Conservation (phyloP, 371 early-diverging fungal genomes). For the Mortierella sp. region DNA sequence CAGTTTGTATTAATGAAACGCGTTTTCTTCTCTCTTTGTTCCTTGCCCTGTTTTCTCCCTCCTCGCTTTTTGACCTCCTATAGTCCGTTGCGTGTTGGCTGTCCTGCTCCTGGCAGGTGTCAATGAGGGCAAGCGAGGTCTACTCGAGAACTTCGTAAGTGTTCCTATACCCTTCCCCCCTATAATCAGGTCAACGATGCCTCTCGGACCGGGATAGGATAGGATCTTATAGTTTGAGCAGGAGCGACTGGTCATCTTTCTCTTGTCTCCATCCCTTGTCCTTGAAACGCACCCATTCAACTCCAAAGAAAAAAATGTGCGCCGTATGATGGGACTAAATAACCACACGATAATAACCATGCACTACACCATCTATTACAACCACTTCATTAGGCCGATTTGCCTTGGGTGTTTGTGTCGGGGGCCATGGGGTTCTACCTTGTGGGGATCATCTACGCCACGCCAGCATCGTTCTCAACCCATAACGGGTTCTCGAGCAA, state of each 20-base stretch:
- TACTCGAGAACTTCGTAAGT: conserved; percentile 55
- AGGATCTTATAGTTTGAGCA: not conserved
- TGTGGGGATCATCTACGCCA: conserved; percentile 55
- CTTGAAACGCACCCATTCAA: not conserved
- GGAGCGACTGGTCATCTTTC: not conserved
- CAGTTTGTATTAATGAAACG: conserved; percentile 4
- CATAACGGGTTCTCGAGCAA: conserved; percentile 54
- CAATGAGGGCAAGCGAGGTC: conserved; percentile 45
- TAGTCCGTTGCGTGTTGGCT: conserved; percentile 51
- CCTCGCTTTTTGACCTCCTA: not conserved
- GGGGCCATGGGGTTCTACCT: conserved; percentile 57
- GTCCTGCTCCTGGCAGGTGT: conserved; percentile 49
- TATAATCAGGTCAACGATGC: not conserved
- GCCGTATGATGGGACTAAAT: not conserved
- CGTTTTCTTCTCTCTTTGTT: not conserved
- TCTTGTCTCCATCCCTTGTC: not conserved
- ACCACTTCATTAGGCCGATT: conserved; percentile 31
- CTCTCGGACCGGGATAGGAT: not conserved
- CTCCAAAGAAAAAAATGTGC: not conserved
- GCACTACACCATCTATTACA: not conserved
- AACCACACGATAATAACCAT: not conserved
- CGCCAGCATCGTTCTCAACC: conserved; percentile 52
- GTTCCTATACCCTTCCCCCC: not conserved
- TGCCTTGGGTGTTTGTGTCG: conserved; percentile 56
- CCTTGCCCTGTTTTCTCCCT: conserved; percentile 7